Conservation (phyloP, 2,329 filamentous ascomycete species). For the Trichothecium sympodiale region DNA sequence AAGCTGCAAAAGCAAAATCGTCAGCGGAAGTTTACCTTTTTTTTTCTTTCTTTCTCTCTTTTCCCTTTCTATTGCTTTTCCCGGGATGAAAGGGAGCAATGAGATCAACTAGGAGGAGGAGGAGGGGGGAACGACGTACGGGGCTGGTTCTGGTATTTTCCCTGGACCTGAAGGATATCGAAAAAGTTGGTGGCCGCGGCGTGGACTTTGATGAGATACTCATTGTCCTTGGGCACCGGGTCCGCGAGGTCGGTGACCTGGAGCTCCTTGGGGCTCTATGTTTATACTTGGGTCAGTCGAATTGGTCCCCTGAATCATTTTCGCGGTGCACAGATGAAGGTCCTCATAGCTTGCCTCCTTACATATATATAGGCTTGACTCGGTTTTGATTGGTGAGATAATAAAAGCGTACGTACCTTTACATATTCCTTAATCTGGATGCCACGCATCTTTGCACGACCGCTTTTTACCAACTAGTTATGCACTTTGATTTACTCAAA, state of each 20-base stretch:
- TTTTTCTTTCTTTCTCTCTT: too few relatives aligned
- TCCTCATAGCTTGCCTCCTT: too few relatives aligned
- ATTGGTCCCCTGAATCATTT: neutral
- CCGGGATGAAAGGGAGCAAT: neutral
- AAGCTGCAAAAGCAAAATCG: slow-evolving; percentile 28
- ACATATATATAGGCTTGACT: too few relatives aligned
- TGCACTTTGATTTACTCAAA: too few relatives aligned
- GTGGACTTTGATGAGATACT: slow-evolving; percentile 82
- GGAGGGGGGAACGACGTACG: slow-evolving; percentile 25
- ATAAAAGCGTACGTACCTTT: slow-evolving; percentile 42
- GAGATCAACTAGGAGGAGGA: neutral
- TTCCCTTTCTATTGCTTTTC: too few relatives aligned
- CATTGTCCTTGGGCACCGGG: slow-evolving; percentile 55
- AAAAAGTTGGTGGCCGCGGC: slow-evolving; percentile 93
- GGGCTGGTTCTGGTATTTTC: slow-evolving; percentile 90
- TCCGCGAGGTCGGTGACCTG: slow-evolving; percentile 64
- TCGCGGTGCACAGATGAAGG: too few relatives aligned
- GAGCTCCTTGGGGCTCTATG: slow-evolving; percentile 68
- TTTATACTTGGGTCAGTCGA: neutral
- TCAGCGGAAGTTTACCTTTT: neutral
- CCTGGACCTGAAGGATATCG: slow-evolving; percentile 87
- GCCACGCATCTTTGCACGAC: slow-evolving; percentile 61
- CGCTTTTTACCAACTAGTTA: too few relatives aligned
- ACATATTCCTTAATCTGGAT: slow-evolving; percentile 67
- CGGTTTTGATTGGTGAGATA: too few relatives aligned